Percentiles rank a stretch among this genome's conserved stretches.
Conservation (phyloP, 768 basidiomycete species). For the Neoboletus subvelutipes region DNA sequence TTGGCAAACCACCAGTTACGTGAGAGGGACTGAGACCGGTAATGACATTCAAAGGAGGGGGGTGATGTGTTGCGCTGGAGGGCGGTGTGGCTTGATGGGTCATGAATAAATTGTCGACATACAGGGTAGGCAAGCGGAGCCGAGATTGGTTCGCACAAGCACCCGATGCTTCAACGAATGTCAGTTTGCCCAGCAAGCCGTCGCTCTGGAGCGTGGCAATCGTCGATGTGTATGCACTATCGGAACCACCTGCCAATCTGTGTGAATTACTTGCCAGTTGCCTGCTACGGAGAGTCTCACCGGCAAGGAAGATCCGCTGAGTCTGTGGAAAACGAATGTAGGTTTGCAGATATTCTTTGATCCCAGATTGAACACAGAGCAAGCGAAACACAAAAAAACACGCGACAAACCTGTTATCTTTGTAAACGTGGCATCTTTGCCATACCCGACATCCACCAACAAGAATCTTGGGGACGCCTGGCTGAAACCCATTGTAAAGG, state of each 20-base stretch:
- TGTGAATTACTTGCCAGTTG: conserved; percentile 1
- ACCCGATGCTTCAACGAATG: conserved; percentile 53
- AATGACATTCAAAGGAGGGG: conserved; percentile 49
- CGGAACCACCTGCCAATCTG: conserved; percentile 51
- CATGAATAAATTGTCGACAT: conserved; percentile 52
- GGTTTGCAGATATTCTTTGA: conserved; percentile 66
- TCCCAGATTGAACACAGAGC: neutral
- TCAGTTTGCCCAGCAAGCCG: conserved; percentile 64
- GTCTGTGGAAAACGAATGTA: conserved; percentile 74
- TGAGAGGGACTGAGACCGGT: conserved; percentile 39
- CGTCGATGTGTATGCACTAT: conserved; percentile 54
- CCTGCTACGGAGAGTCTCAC: conserved; percentile 34
- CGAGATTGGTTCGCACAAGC: conserved; percentile 44
- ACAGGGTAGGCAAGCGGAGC: conserved; percentile 52
- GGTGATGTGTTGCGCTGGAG: conserved; percentile 34
- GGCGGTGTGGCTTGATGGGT: conserved; percentile 26
- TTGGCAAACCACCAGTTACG: conserved; percentile 61
- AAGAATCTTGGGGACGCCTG: conserved; percentile 71
- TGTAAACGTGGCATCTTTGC: conserved; percentile 57
- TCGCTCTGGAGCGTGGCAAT: conserved; percentile 58
- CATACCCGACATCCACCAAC: conserved; percentile 65
- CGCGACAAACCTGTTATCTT: conserved; percentile 65
- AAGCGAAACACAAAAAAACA: neutral
- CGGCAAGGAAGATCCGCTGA: conserved; percentile 68
- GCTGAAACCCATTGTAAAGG: conserved; percentile 71